Evolutionary conservation across 176 grass and related monocot species (phyloP).

Genomic region (Lolium perenne): DNA sequence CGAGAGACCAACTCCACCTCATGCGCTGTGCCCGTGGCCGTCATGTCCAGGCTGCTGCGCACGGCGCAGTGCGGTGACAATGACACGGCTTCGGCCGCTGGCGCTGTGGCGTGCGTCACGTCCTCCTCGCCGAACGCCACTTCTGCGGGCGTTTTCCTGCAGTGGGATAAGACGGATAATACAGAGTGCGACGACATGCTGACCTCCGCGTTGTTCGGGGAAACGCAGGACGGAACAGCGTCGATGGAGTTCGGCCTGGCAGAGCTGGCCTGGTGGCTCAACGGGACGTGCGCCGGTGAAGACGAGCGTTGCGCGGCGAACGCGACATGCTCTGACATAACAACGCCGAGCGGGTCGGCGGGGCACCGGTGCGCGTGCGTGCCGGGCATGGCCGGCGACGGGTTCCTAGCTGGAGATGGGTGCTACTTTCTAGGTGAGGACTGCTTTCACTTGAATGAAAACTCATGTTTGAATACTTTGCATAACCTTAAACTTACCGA

Average conservation of each 20-base stretch:
- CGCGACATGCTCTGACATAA: background rate
- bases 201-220: constrained; percentile 3
- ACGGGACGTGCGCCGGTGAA: constrained; percentile 27
- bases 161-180: fast-evolving
- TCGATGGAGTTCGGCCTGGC: constrained; percentile 44
- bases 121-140: too few relatives aligned
- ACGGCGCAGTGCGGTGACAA: background rate
- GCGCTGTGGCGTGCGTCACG: background rate
- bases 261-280: constrained; percentile 76
- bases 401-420: background rate
- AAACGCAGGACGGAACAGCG: background rate
- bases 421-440: too few relatives aligned
- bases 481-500: too few relatives aligned
- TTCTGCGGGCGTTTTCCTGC: background rate
- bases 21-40: background rate
- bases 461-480: too few relatives aligned
- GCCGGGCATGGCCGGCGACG: background rate
- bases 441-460: too few relatives aligned
- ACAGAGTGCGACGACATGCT: constrained; percentile 26
- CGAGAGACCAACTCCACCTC: background rate
- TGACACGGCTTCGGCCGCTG: too few relatives aligned
- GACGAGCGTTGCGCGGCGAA: background rate
- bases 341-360: background rate
- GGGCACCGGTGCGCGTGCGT: background rate
- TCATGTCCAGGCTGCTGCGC: background rate